Base-by-base conservation (phyloP, 495 filamentous ascomycete genomes). In the Umbilicaria muhlenbergii region DNA sequence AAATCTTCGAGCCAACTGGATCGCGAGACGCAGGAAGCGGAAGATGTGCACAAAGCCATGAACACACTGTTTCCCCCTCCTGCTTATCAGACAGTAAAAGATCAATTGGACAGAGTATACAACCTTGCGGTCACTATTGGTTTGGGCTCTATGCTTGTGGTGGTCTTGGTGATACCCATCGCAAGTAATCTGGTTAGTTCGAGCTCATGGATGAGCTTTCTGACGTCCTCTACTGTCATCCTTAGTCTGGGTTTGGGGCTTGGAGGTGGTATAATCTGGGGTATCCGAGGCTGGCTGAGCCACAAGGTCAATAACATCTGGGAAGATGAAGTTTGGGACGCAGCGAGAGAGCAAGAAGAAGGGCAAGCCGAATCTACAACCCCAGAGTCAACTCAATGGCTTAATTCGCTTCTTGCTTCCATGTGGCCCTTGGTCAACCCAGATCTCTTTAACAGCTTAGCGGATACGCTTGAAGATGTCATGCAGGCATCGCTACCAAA, bases 391-490 rank as follows among this genome's bases (percentile, higher is more conserved):
- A 69, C 68, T 0, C 66, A 75, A 14, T 83, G 79, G 79, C 61
- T 83, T 15, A 83, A 82, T 53, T 71, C 68, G 12, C 42, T 83
- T 11, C 54, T 83, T 12, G 58, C 67, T 1, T 70, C 76, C 0
- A 59, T 83, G 17, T 83, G 79, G 79, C 75, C 77, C 1, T 60
- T 83, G 21, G 66, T 83, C 54, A 83, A 83, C 52, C 79, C 79
- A 0, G 78, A 81, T 50, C 61, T 83, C 3, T 82, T 83, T 44
- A 65, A 68, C 3, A 73, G 70, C 28, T 48, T 83, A 3, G 67
- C 71, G 6, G 78, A 83, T 51, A 78, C 69, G 37, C 64, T 82
- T 10, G 78, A 83, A 51, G 78, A 83, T 53, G 73, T 81, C 42
- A 83, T 83, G 78, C 78, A 83, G 57, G 75, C 77, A 2, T 72